These are phyloP conservation scores for Chlorella sorokiniana DNA, from an alignment of 139 green algal species.

Conservation along the genomic window DNA sequence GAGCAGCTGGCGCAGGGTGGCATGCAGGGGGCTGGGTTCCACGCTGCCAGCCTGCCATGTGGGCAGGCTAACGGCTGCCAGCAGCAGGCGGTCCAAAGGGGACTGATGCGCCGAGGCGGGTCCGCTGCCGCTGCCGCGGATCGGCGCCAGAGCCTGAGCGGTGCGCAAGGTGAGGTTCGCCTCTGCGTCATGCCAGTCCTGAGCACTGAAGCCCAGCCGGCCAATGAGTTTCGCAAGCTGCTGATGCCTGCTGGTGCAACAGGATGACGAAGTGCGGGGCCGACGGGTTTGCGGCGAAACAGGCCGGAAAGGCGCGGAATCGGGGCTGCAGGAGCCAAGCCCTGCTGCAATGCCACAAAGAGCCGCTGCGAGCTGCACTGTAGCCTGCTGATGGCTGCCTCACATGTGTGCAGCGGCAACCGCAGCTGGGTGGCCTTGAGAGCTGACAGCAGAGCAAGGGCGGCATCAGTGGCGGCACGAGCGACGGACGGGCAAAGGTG, in stretches of 20 bases:
- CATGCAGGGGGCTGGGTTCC: conserved; percentile 5
- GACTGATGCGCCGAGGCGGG: neutral
- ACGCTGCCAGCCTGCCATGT: neutral
- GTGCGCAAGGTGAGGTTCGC: neutral
- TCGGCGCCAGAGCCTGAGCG: neutral
- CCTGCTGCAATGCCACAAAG: conserved; percentile 5
- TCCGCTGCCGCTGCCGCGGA: neutral
- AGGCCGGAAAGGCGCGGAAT: too few relatives aligned
- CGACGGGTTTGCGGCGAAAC: too few relatives aligned
- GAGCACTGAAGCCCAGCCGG: neutral
- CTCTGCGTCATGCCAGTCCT: conserved; percentile 6
- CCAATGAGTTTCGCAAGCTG: neutral
- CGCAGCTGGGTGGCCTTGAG: neutral
- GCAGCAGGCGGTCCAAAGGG: conserved; percentile 9
- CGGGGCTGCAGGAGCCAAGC: neutral
- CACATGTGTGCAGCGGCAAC: neutral
- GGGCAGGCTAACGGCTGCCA: neutral
- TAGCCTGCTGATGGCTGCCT: neutral
- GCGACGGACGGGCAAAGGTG: conserved; percentile 1
- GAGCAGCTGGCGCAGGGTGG: neutral
- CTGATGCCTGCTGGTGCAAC: neutral
- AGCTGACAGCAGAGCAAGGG: conserved; percentile 4
- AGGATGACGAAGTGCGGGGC: neutral
- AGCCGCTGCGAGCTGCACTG: neutral
- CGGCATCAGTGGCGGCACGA: neutral